phyloP scores from a whole-genome alignment of 176 grass and related monocot species.

The Zoysia japonica region DNA sequence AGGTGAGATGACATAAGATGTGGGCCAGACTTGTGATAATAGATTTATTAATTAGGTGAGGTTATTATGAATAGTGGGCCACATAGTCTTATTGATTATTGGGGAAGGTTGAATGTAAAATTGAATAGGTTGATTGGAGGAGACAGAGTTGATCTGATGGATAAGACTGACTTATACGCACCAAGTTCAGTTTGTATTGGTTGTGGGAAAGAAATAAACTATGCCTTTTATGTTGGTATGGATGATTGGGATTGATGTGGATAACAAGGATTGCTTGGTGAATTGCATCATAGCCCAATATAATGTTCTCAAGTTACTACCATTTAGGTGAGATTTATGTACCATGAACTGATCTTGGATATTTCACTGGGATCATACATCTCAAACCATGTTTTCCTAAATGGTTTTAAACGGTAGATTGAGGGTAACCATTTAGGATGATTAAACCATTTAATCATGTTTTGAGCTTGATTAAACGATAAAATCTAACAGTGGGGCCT shows the following conservation, averaged over 20 bases:
- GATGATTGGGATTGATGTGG: neutral
- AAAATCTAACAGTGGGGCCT: too few relatives aligned
- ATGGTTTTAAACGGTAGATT: too few relatives aligned
- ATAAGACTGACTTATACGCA: neutral
- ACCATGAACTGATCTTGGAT: neutral
- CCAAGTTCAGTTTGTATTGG: neutral
- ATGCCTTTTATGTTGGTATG: too few relatives aligned
- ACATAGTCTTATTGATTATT: neutral
- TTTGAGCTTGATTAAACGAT: too few relatives aligned
- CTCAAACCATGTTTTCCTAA: neutral
- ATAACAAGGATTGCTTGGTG: neutral
- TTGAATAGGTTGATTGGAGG: neutral
- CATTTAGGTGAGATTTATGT: neutral
- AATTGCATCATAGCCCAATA: neutral
- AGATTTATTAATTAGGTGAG: neutral
- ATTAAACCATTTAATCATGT: too few relatives aligned
- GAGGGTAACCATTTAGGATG: too few relatives aligned
- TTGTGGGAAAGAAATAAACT: too few relatives aligned
- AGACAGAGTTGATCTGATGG: neutral
- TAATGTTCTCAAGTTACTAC: constrained; percentile 2
- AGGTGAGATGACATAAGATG: neutral
- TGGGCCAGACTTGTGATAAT: too few relatives aligned
- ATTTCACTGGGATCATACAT: neutral
- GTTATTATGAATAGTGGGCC: neutral
- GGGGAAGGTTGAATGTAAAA: neutral